Evolutionary conservation across 768 basidiomycete species (phyloP), one percentile per base, ranked within the genome.

Genomic region (Daedaleopsis nitida): DNA sequence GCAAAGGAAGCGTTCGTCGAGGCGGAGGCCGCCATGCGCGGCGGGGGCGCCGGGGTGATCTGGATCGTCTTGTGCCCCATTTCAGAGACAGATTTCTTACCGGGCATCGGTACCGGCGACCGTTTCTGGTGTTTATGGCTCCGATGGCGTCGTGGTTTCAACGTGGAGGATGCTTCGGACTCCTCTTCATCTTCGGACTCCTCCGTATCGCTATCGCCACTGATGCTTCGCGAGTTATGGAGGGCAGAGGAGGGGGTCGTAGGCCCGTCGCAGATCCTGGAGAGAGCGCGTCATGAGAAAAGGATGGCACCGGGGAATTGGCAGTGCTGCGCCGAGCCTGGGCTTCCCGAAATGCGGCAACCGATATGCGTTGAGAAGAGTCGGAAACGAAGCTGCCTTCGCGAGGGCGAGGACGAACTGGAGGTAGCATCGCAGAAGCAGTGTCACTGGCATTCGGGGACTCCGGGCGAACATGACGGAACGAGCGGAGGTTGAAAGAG

Each of bases 311-410:
- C 11, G 89, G 88, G 0, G 87, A 89, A 55, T 81, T 83, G 13
- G 87, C 79, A 27, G 78, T 72, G 65, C 86, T 86, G 51, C 86
- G 79, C 44, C 89, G 77, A 5, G 89, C 87, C 58, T 90, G 88
- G 19, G 83, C 88, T 76, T 92, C 90, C 56, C 88, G 83, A 70
- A 92, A 92, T 3, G 91, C 91, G 2, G 89, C 91, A 35, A 92
- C 86, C 9, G 88, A 88, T 24, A 92, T 92, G 55, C 89, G 83
- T 63, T 90, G 89, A 1, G 86, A 86, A 6, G 84, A 77, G 43
- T 89, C 87, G 3, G 87, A 87, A 17, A 82, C 80, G 62, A 78
- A 66, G 71, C 87, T 88, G 47, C 77, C 75, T 21, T 80, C 83
- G 65, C 89, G 81, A 16, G 85, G 82, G 1, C 87, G 82, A 62